Evolutionary conservation across 2,329 filamentous ascomycete species (phyloP).

Genomic region (Exophiala spinifera): DNA sequence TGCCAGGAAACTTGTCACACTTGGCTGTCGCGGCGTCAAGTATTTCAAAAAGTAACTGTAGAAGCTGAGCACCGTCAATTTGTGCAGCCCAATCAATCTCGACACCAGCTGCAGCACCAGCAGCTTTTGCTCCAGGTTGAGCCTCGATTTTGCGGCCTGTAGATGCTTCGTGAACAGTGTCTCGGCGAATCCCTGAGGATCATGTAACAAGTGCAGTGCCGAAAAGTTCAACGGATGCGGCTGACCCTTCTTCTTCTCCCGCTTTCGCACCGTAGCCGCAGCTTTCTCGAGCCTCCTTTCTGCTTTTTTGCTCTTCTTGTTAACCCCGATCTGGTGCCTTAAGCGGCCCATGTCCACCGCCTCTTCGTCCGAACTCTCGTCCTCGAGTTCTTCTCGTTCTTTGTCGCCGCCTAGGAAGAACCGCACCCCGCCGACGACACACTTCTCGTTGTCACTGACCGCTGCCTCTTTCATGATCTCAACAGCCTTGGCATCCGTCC

Average conservation of each 20-base stretch:
- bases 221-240: slow-evolving; percentile 93
- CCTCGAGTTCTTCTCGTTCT: slow-evolving; percentile 87
- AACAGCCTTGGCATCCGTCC: slow-evolving; percentile 92
- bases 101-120: slow-evolving; percentile 89
- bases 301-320: slow-evolving; percentile 94
- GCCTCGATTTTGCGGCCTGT: slow-evolving; percentile 77
- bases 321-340: slow-evolving; percentile 82
- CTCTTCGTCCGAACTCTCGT: slow-evolving; percentile 82
- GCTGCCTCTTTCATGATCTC: slow-evolving; percentile 96
- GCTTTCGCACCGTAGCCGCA: slow-evolving; percentile 73
- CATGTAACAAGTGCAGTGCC: slow-evolving; percentile 86
- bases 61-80: slow-evolving; percentile 80
- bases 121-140: slow-evolving; percentile 84
- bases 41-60: slow-evolving; percentile 97
- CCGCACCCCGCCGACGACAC: slow-evolving; percentile 77
- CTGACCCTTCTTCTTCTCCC: slow-evolving; percentile 82
- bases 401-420: slow-evolving; percentile 97
- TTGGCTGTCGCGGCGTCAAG: slow-evolving; percentile 81
- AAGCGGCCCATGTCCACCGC: slow-evolving; percentile 74
- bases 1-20: slow-evolving; percentile 88
- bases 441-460: slow-evolving; percentile 87
- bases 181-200: slow-evolving; percentile 92
- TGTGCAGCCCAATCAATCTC: slow-evolving; percentile 85
- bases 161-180: slow-evolving; percentile 86
- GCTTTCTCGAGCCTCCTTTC: slow-evolving; percentile 76